Percentiles rank a stretch among this genome's conserved stretches.
These are phyloP conservation scores for Fusarium cyanostomum DNA, from an alignment of 2,329 filamentous ascomycete genomes.

Conservation along the genomic window DNA sequence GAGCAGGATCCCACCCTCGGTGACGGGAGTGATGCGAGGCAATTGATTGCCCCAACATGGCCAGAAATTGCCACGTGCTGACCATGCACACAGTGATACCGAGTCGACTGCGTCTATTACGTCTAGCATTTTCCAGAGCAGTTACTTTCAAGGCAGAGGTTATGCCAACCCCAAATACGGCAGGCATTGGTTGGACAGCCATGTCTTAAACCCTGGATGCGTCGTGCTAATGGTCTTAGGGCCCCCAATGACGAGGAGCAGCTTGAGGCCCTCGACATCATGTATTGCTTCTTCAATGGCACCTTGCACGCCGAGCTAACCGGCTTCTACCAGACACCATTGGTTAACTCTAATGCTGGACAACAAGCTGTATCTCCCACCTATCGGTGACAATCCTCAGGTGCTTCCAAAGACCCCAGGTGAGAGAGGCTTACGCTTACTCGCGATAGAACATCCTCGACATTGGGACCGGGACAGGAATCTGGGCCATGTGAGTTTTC, in stretches of 20 bases:
- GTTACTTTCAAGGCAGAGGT: conserved; percentile 31
- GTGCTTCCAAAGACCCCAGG: background rate
- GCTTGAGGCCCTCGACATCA: conserved; percentile 39
- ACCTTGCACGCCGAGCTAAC: background rate
- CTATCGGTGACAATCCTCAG: conserved; percentile 30
- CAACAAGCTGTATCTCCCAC: conserved; percentile 32
- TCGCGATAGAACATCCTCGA: conserved; percentile 20
- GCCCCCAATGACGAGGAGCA: conserved; percentile 38
- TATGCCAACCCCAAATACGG: conserved; percentile 41
- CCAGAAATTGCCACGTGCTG: background rate
- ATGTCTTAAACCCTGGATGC: rapidly evolving
- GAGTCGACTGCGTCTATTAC: conserved; percentile 36
- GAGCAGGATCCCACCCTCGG: conserved; percentile 22
- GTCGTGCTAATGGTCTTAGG: conserved; percentile 9
- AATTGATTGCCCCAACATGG: rapidly evolving
- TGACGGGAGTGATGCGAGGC: conserved; percentile 24
- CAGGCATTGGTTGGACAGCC: conserved; percentile 23
- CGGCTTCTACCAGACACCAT: conserved; percentile 15
- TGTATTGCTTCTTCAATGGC: conserved; percentile 12
- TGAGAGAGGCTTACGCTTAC: background rate
- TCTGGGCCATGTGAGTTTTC: conserved; percentile 35
- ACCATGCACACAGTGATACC: conserved; percentile 6
- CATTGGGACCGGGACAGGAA: conserved; percentile 35
- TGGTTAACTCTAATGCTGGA: conserved; percentile 38
- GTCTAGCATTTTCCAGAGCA: conserved; percentile 37